Base-by-base conservation (phyloP, 2,329 filamentous ascomycete genomes). In the Calonectria naviculata region DNA sequence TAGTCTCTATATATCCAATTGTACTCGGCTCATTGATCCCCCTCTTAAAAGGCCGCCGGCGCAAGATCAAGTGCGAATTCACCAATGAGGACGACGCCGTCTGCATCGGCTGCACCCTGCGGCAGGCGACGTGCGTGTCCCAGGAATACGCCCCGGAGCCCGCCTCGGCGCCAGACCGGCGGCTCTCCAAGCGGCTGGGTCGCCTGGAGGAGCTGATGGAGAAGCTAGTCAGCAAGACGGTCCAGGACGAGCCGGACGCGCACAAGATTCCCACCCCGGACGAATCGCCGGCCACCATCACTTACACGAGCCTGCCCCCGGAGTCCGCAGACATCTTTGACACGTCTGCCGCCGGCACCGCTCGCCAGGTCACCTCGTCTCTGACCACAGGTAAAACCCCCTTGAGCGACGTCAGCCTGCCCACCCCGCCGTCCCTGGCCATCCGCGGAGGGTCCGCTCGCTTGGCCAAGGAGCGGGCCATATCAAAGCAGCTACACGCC, bases 31-130 rank as follows among this genome's bases (percentile, higher is more conserved):
- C 26, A 67, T 47, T 71, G 10, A 49, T 36, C 21, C 7, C 10
- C 0, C 8, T 5, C 38, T n/a, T n/a, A n/a, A n/a, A 44, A 82
- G 80, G 80, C 41, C 80, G 80, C 15, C 84, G 87, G 58, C 85
- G 89, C 54, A 91, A 91, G 78, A 84, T 88, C 28, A 83, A 84
- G 12, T 91, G 89, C 77, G 85, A 84, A 19, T 87, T 88, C 74
- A 79, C 79, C 42, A 76, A 81, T 4, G 78, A 84, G 5, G 80
- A 82, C 12, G 85, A 86, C 15, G 62, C 80, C 4, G 73, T 84
- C 2, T 91, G 89, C 68, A 78, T 84, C 34, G 84, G 83, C 4
- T 91, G 89, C 76, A 13, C 79, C 83, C 19, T 84, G 87, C 1
- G 80, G n/a, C 34, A 82, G 7, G 78, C 82, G 5, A 71, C 70